A percentile compares a stretch with the other conserved stretches of the same genome.
Conservation (phyloP, 2,329 filamentous ascomycete genomes). For the Dryadomyces sulphureus region DNA sequence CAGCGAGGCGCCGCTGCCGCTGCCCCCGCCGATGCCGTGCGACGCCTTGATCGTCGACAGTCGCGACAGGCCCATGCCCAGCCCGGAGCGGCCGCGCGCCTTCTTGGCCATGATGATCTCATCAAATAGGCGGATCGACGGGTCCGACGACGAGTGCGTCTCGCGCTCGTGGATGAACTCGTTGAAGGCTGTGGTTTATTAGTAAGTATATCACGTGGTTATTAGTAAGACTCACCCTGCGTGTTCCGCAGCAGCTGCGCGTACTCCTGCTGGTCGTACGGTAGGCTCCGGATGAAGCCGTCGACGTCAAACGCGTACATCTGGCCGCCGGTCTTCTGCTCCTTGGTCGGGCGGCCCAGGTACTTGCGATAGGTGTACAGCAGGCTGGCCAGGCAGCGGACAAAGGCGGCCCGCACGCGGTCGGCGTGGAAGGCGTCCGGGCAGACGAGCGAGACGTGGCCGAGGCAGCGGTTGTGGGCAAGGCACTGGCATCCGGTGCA, state of each 20-base stretch:
- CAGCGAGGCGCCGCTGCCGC: neutral
- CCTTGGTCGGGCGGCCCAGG: constrained; percentile 41
- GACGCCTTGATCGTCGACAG: constrained; percentile 45
- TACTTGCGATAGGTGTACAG: constrained; percentile 53
- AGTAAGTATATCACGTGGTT: neutral
- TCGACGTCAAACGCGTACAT: constrained; percentile 51
- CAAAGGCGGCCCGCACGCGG: constrained; percentile 47
- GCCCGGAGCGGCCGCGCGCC: constrained; percentile 46
- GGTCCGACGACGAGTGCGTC: constrained; percentile 43
- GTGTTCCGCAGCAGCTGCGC: constrained; percentile 49
- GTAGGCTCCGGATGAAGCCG: constrained; percentile 48
- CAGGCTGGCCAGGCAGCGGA: constrained; percentile 49
- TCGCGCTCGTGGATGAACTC: constrained; percentile 78
- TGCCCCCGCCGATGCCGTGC: constrained; percentile 30
- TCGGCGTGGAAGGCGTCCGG: constrained; percentile 47
- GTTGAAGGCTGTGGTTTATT: constrained; percentile 42
- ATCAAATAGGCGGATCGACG: constrained; percentile 63
- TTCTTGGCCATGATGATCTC: constrained; percentile 72
- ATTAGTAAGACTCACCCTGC: constrained; percentile 30
- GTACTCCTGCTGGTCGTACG: constrained; percentile 52
- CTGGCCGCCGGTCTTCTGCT: constrained; percentile 46
- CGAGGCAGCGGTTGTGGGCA: constrained; percentile 45
- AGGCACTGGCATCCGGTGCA: constrained; percentile 50
- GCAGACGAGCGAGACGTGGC: constrained; percentile 48
- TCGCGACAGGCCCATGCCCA: constrained; percentile 45